Evolutionary conservation across 768 basidiomycete species (phyloP), one percentile per base, ranked within the genome.

Genomic region (Kwoniella mangroviensis): DNA sequence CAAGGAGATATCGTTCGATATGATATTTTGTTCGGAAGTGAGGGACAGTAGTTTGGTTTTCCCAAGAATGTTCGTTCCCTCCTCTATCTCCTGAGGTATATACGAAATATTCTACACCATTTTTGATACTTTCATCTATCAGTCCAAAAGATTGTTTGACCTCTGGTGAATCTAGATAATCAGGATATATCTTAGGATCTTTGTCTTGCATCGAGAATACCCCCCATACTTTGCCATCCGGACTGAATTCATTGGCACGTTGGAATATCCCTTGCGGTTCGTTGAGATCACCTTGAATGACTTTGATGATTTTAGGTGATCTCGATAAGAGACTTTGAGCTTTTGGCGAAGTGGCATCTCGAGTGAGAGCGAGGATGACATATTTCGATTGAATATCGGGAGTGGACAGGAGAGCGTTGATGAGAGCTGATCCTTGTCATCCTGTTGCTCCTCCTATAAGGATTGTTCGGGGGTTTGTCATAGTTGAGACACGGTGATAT

Each of bases 81-180:
- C 68, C 68, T 15, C 61, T 40, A 43, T 69, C 61, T 4, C 62
- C 68, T 34, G 68, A 69, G 22, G 49, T 69, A 21, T 69, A 69
- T 1, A 63, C 62, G n/a, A 63, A 63, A 6, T 51, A 42, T 45
- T 43, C 3, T 9, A 69, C 68, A 3, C 60, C 28, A 11, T 69
- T 26, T 9, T 62, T 55, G 60, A 69, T 63, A 57, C 42, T 28
- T 12, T 62, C 22, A 34, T 69, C 68, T 34, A 69, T 63, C 24
- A 69, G n/a, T 26, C 53, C 53, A 12, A 63, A 55, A 2, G 52
- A 61, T 28, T 69, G 60, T 15, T 65, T 55, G 28, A 65, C 52
- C 22, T 55, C 63, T 41, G 41, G 58, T 4, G 58, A n/a, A 21
- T 60, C 34, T 4, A 41, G 19, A 7, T 43, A 60, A 42, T 60